Evolutionary conservation across 192 early-diverging fungal species (phyloP), one percentile per base, ranked within the genome.

Genomic region (Oehlia diaphana): DNA sequence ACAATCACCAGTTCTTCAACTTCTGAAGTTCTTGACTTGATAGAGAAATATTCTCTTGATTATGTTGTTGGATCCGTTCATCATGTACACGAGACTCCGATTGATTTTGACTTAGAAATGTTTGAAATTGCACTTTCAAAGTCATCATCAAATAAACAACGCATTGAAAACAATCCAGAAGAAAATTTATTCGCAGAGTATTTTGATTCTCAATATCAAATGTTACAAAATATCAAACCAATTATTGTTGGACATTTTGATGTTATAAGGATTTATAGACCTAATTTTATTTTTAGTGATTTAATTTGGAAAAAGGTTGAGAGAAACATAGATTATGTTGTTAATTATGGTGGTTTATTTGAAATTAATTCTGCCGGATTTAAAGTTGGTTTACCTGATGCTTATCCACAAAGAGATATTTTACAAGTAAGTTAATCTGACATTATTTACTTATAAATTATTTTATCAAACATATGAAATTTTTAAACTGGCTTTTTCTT

Each of bases 231-330:
- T 23, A 78, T 97, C 3, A 82, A 94, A 77, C 96, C 98, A 2
- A 86, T 89, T 16, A 93, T 98, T 0, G 86, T 99, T n/a, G 98
- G 96, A 0, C 98, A 99, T 83, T 96, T 99, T 86, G 98, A 99
- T 82, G 85, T 99, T 68, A 88, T 98, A 4, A 89, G 95, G 26
- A 93, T 97, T 37, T 99, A 92, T 86, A 71, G 70, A 3, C 62
- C 50, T 65, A 77, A 63, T 16, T 82, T 85, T 16, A 68, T 64
- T 10, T 42, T 87, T 26, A 82, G 82, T 21, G 68, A 76, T 4
- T 49, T 75, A 23, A 77, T 91, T 0, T 87, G 85, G 88, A 71
- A 72, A 21, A 81, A 88, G 49, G 88, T 94, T 33, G 87, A 88
- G 80, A 88, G 97, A 72, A 99, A 99, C 83, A 90, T 97, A 44